A percentile compares a stretch with the other conserved stretches of the same genome.
These are phyloP conservation scores for Populus deltoides DNA, from an alignment of 345 rosid genomes.

Conservation along the genomic window DNA sequence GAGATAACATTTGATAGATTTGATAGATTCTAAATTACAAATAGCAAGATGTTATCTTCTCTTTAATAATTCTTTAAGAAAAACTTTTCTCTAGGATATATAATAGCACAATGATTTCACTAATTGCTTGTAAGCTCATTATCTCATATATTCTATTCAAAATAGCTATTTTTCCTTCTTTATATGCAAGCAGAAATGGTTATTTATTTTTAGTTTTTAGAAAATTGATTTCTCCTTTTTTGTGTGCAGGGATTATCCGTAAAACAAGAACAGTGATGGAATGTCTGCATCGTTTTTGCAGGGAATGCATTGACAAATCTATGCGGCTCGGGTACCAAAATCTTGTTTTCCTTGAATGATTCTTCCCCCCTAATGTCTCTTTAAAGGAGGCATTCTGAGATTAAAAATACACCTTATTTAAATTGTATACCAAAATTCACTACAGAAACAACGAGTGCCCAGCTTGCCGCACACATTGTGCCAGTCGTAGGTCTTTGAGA, in stretches of 20 bases:
- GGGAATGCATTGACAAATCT: conserved; percentile 83
- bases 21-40: background rate
- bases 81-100: background rate
- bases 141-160: background rate
- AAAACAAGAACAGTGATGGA: conserved; percentile 90
- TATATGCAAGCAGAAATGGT: background rate
- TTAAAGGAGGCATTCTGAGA: background rate
- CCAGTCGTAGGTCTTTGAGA: conserved; percentile 79
- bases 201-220: background rate
- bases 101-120: background rate
- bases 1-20: background rate
- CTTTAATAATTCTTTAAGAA: background rate
- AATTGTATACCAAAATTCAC: conserved; percentile 18
- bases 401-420: background rate
- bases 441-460: conserved; percentile 85
- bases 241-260: conserved; percentile 59
- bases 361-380: background rate
- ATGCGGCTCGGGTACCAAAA: conserved; percentile 69
- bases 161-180: conserved; percentile 2
- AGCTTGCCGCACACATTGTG: conserved; percentile 81
- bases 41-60: background rate
- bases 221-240: conserved; percentile 8
- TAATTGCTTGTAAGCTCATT: background rate
- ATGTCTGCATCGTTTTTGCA: conserved; percentile 80
- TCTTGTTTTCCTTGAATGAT: conserved; percentile 14